Conservation (phyloP, 2,329 filamentous ascomycete genomes). For the Exserohilum turcica region DNA sequence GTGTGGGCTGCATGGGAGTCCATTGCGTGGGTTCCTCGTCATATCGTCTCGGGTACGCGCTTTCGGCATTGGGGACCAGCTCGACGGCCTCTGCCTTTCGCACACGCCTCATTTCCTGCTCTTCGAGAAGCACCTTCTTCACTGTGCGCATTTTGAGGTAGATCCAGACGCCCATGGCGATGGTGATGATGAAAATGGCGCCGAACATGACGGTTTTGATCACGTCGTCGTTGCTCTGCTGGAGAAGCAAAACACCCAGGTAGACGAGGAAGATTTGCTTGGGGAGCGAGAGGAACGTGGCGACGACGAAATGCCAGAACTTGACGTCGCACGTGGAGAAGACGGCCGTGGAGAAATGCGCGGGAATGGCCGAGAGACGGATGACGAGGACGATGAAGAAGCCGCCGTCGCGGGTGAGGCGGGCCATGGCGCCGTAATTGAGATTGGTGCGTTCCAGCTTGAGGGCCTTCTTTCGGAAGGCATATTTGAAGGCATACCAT, state of each 20-base stretch:
- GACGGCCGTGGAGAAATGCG: constrained; percentile 44
- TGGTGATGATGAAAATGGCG: constrained; percentile 36
- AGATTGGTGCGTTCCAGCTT: constrained; percentile 45
- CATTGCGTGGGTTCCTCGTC: constrained; percentile 27
- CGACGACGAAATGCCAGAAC: constrained; percentile 44
- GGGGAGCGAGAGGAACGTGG: constrained; percentile 41
- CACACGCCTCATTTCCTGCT: constrained; percentile 34
- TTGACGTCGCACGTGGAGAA: constrained; percentile 47
- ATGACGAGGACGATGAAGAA: constrained; percentile 45
- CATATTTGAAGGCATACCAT: constrained; percentile 45
- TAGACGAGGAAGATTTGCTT: constrained; percentile 47
- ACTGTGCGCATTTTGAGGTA: constrained; percentile 42
- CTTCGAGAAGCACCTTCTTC: constrained; percentile 41
- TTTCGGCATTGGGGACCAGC: constrained; percentile 24
- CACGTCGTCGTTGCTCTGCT: constrained; percentile 30
- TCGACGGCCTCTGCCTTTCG: constrained; percentile 24
- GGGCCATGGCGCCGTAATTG: constrained; percentile 45
- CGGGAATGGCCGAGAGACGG: constrained; percentile 41
- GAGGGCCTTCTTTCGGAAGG: constrained; percentile 36
- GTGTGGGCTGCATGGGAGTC: constrained; percentile 22
- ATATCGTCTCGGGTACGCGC: constrained; percentile 25
- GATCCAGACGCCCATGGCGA: constrained; percentile 40
- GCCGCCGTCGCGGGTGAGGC: constrained; percentile 42
- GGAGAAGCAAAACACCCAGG: constrained; percentile 40
- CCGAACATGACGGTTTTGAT: constrained; percentile 41